Evolutionary conservation across 2,329 filamentous ascomycete species (phyloP).

Genomic region (Fusarium luffae): DNA sequence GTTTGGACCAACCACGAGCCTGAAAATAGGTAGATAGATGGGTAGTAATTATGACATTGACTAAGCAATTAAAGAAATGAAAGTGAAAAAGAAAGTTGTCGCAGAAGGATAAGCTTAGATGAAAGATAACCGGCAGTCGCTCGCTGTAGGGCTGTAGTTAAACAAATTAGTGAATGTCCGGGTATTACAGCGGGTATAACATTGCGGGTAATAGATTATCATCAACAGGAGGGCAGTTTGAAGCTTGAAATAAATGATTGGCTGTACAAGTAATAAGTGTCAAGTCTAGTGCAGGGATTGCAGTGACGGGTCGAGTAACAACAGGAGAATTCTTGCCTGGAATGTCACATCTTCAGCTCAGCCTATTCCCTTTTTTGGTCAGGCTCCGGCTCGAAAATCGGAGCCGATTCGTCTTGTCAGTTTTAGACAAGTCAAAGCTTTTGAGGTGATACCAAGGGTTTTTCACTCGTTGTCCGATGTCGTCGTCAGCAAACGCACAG

Average conservation of each 20-base stretch:
- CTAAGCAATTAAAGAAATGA: neutral
- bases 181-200: neutral
- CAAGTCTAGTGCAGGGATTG: conserved; percentile 9
- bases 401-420: conserved; percentile 5
- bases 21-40: conserved; percentile 32
- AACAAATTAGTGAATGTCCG: conserved; percentile 3
- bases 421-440: conserved; percentile 19
- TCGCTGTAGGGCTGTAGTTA: conserved; percentile 20
- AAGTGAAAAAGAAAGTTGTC: neutral
- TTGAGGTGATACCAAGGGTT: conserved; percentile 15
- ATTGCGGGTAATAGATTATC: conserved; percentile 17
- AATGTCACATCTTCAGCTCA: conserved; percentile 12
- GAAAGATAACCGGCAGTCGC: neutral
- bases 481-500: conserved; percentile 23
- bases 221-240: neutral
- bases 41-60: conserved; percentile 1
- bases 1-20: conserved; percentile 2
- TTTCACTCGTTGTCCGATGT: conserved; percentile 11
- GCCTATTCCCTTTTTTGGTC: conserved; percentile 20
- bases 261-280: conserved; percentile 2
- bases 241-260: conserved; percentile 21
- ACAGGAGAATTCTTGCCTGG: conserved; percentile 2
- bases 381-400: conserved; percentile 15
- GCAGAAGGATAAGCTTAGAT: neutral
- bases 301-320: conserved; percentile 10